Percentiles rank a stretch among this genome's conserved stretches.
Conservation (phyloP, 1,139 yeast species). For the Kluyveromyces marxianus region DNA sequence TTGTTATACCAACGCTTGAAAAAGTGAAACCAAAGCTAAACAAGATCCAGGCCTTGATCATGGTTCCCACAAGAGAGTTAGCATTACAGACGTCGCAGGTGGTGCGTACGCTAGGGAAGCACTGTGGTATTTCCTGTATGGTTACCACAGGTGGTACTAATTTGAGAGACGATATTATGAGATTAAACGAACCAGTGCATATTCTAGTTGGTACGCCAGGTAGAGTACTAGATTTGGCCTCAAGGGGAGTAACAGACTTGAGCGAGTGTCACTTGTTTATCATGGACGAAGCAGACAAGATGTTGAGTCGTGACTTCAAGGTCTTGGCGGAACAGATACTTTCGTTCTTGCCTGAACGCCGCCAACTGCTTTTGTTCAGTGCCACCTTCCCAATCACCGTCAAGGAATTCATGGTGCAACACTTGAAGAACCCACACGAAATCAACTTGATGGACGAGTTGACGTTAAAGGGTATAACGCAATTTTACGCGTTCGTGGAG, state of each 20-base stretch:
- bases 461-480: constrained; percentile 92
- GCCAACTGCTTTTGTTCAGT: constrained; percentile 83
- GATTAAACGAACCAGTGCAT: constrained; percentile 89
- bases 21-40: constrained; percentile 74
- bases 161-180: constrained; percentile 85
- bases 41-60: constrained; percentile 80
- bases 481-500: constrained; percentile 95
- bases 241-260: constrained; percentile 80
- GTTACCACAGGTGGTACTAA: constrained; percentile 98
- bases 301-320: constrained; percentile 86
- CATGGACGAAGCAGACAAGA: constrained; percentile 99
- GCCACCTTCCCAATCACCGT: constrained; percentile 97
- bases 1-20: constrained; percentile 81
- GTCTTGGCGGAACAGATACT: constrained; percentile 83
- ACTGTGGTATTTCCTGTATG: constrained; percentile 88
- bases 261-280: constrained; percentile 83
- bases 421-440: constrained; percentile 86
- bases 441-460: constrained; percentile 96
- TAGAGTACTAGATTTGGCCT: constrained; percentile 88
- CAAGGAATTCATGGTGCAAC: constrained; percentile 86
- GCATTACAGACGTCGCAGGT: constrained; percentile 98
- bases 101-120: constrained; percentile 94
- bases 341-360: constrained; percentile 66
- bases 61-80: constrained; percentile 91
- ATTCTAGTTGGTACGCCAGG: constrained; percentile 94